Evolutionary conservation across 306 rosid species (phyloP).

Genomic region (cucumber (Cucumis sativus)): Cucumber_9930_V3 NC_026657.2:35842001-35842500

Average conservation of each 20-base stretch:
- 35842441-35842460: background rate
- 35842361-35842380: background rate
- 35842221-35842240: constrained; percentile 93
- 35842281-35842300: background rate
- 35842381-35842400: background rate
- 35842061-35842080: constrained; percentile 40
- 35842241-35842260: constrained; percentile 70
- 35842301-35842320: background rate
- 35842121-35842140: constrained; percentile 41
- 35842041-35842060: constrained; percentile 59
- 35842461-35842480: background rate
- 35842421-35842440: background rate
- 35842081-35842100: constrained; percentile 67
- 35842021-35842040: constrained; percentile 41
- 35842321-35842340: background rate
- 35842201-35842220: constrained; percentile 56
- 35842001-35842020: constrained; percentile 28
- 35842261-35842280: background rate
- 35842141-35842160: constrained; percentile 56
- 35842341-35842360: background rate
- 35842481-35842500: background rate
- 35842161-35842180: constrained; percentile 66
- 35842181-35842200: constrained; percentile 63
- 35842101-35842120: constrained; percentile 41
- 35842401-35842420: background rate